phyloP scores from a whole-genome alignment of 2,329 filamentous ascomycete species.

The Pseudogymnoascus sp. region DNA sequence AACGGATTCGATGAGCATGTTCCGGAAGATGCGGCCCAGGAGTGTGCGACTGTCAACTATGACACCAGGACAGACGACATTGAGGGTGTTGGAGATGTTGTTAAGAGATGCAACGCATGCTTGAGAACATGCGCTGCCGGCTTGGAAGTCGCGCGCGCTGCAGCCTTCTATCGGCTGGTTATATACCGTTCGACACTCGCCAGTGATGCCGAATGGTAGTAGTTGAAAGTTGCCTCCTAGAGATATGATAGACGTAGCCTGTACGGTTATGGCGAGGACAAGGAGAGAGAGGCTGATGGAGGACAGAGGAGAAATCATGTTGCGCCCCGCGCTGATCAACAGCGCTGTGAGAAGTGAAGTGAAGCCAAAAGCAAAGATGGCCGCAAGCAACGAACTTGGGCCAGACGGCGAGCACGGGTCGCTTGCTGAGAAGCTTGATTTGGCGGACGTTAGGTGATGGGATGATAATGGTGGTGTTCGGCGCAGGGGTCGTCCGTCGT shows the following conservation, averaged over 20 bases:
- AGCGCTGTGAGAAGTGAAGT: not conserved
- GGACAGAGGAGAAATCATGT: not conserved
- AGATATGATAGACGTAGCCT: conserved; percentile 1
- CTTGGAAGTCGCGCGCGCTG: not conserved
- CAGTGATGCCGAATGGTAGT: not conserved
- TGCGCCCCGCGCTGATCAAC: not conserved
- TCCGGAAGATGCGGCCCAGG: conserved; percentile 5
- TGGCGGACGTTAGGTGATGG: not conserved
- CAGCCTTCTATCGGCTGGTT: not conserved
- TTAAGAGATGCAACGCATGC: not conserved
- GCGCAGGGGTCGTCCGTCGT: not conserved
- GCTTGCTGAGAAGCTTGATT: conserved; percentile 6
- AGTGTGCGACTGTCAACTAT: conserved; percentile 8
- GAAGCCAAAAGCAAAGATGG: not conserved
- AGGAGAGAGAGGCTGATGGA: not conserved
- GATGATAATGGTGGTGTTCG: conserved; percentile 3
- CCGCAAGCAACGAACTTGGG: not conserved
- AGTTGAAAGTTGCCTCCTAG: conserved; percentile 11
- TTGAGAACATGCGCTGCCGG: conserved; percentile 2
- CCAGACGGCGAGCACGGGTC: not conserved
- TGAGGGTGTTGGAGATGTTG: not conserved
- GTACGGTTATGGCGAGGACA: not conserved
- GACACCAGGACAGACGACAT: conserved; percentile 1
- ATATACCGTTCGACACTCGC: conserved; percentile 10
- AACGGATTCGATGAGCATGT: not conserved